Evolutionary conservation across 2,329 filamentous ascomycete genomes (phyloP).

Genomic region (Hypomyces perniciosus): DNA sequence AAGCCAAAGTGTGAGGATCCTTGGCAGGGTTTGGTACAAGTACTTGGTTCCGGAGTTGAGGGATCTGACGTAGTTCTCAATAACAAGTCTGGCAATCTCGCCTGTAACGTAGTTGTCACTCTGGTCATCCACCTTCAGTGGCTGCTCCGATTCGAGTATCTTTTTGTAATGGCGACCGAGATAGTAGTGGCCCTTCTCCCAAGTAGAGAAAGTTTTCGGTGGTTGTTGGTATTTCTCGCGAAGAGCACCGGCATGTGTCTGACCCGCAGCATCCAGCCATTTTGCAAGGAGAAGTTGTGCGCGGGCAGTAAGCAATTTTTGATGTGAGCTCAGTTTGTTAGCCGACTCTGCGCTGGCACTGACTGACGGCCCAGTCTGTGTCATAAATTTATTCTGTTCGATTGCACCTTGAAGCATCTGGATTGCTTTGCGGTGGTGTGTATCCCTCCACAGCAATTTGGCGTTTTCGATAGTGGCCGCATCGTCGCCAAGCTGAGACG

Average conservation of each 20-base stretch:
- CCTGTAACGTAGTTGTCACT: slow-evolving; percentile 70
- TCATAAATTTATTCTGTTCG: slow-evolving; percentile 67
- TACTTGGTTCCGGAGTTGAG: slow-evolving; percentile 89
- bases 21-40: slow-evolving; percentile 87
- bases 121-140: slow-evolving; percentile 69
- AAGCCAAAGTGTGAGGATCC: slow-evolving; percentile 88
- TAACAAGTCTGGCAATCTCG: slow-evolving; percentile 79
- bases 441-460: slow-evolving; percentile 85
- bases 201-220: slow-evolving; percentile 61
- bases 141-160: slow-evolving; percentile 81
- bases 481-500: slow-evolving; percentile 74
- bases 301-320: slow-evolving; percentile 61
- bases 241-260: slow-evolving; percentile 77
- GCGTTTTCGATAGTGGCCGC: slow-evolving; percentile 93
- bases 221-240: slow-evolving; percentile 79
- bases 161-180: slow-evolving; percentile 97
- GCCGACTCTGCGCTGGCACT: slow-evolving; percentile 30
- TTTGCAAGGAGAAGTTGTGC: slow-evolving; percentile 88
- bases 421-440: slow-evolving; percentile 90
- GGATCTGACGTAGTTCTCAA: slow-evolving; percentile 88
- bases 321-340: slow-evolving; percentile 39
- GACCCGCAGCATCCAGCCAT: slow-evolving; percentile 93
- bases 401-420: slow-evolving; percentile 86
- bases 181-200: slow-evolving; percentile 98
- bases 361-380: slow-evolving; percentile 33